Evolutionary conservation across 306 rosid genomes (phyloP), one percentile per base, ranked within the genome.

Genomic region (Alnus rubra): DNA sequence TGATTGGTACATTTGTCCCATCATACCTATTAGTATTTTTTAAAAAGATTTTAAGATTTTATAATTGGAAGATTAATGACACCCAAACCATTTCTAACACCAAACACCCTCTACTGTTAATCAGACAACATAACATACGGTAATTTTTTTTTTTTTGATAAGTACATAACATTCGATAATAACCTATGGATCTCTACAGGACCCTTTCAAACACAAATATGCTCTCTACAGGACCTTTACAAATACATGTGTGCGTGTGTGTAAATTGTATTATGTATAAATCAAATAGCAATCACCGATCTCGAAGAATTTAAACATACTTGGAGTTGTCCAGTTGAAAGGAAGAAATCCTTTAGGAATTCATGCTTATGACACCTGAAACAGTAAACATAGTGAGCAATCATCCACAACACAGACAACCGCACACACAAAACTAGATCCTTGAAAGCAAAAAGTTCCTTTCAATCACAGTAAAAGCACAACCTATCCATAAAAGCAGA

Each of bases 291-390:
- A 50, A 73, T 42, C 72, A 39, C 23, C 11, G 28, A 67, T 16
- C 62, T 35, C 49, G 82, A 49, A 75, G 79, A 78, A 78, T 19
- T 69, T 74, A 75, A 70, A 81, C 95, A 35, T 92, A 95, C 98
- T 71, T 95, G 97, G 76, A 92, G 96, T 81, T 95, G 98, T 76
- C 98, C 98, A 33, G 95, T 90, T 75, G 98, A 89, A 80, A 91
- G 89, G 88, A 92, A 95, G 87, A 86, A 95, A 81, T 92, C 96
- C 97, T 95, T 95, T 86, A 95, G 74, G 85, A 92, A 92, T 86
- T 95, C 97, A 85, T 95, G 96, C 84, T 88, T 91, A 80, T 92
- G 91, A 77, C 87, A 89, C 92, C 98, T 92, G 96, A 84, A 85
- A 88, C 65, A 75, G 76, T 85, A 58, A 70, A 84, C 55, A 74